These are phyloP conservation scores for Dimargaris cristalligena DNA, from an alignment of 192 early-diverging fungal genomes.

Conservation along the genomic window DNA sequence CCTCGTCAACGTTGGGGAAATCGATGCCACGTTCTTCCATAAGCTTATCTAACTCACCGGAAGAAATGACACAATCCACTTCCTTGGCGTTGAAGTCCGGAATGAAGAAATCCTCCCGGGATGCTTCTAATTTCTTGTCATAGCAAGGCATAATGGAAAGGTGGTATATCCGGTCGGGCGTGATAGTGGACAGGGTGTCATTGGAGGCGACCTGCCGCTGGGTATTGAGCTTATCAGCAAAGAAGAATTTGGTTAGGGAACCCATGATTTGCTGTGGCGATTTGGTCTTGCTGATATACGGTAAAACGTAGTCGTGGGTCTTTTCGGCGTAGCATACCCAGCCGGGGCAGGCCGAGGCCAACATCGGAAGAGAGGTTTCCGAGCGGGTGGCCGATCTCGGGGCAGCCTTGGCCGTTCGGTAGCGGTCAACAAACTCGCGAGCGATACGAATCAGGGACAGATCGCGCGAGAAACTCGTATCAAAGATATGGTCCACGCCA, in stretches of 20 bases:
- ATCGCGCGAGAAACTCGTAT: constrained; percentile 80
- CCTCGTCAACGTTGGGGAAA: constrained; percentile 31
- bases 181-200: background rate
- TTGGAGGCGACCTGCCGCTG: constrained; percentile 13
- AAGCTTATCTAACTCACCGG: constrained; percentile 82
- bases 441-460: constrained; percentile 67
- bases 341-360: constrained; percentile 53
- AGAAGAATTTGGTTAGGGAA: constrained; percentile 69
- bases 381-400: background rate
- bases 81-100: constrained; percentile 70
- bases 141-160: constrained; percentile 96
- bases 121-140: constrained; percentile 97
- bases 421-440: constrained; percentile 77
- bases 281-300: constrained; percentile 73
- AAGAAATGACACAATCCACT: constrained; percentile 92
- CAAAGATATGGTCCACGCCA: constrained; percentile 75
- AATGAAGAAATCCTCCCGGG: constrained; percentile 59
- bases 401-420: constrained; percentile 9
- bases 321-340: constrained; percentile 99
- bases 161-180: constrained; percentile 73
- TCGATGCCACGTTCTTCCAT: constrained; percentile 43
- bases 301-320: constrained; percentile 78
- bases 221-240: constrained; percentile 42
- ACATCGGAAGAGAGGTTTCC: constrained; percentile 28
- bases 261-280: constrained; percentile 99